A percentile compares a stretch with the other conserved stretches of the same genome.
Evolutionary conservation across 2,329 filamentous ascomycete species (phyloP).

Genomic region (Colletotrichum sp.): DNA sequence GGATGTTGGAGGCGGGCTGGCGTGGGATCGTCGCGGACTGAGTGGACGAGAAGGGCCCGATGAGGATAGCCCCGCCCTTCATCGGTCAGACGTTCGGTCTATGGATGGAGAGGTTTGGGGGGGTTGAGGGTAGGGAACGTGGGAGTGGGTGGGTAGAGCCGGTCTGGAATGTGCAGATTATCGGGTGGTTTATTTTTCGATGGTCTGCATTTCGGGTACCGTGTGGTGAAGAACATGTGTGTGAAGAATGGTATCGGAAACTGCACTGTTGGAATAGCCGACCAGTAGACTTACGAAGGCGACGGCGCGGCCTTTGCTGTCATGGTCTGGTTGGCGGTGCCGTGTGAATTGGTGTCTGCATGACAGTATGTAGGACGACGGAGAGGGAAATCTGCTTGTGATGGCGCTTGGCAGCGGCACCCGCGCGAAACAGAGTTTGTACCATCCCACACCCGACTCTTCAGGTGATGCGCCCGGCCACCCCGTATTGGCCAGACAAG

Average conservation of each 20-base stretch:
- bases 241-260: neutral
- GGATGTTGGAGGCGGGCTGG: neutral
- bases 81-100: constrained; percentile 14
- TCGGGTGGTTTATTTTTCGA: neutral
- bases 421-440: constrained; percentile 20
- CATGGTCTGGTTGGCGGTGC: constrained; percentile 4
- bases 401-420: constrained; percentile 19
- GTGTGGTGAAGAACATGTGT: neutral
- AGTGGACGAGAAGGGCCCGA: constrained; percentile 9
- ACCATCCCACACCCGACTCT: constrained; percentile 3
- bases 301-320: constrained; percentile 4
- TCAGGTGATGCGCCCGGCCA: constrained; percentile 12
- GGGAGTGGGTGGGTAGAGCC: neutral
- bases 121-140: neutral
- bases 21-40: constrained; percentile 2
- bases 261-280: neutral
- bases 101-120: neutral
- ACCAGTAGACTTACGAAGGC: neutral
- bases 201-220: neutral
- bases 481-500: constrained; percentile 2
- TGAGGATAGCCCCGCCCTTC: constrained; percentile 6
- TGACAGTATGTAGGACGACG: constrained; percentile 11
- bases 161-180: neutral
- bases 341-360: neutral
- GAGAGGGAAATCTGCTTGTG: constrained; percentile 18